These are phyloP conservation scores for Ceriops zippeliana DNA, from an alignment of 345 rosid species.

Conservation along the genomic window DNA sequence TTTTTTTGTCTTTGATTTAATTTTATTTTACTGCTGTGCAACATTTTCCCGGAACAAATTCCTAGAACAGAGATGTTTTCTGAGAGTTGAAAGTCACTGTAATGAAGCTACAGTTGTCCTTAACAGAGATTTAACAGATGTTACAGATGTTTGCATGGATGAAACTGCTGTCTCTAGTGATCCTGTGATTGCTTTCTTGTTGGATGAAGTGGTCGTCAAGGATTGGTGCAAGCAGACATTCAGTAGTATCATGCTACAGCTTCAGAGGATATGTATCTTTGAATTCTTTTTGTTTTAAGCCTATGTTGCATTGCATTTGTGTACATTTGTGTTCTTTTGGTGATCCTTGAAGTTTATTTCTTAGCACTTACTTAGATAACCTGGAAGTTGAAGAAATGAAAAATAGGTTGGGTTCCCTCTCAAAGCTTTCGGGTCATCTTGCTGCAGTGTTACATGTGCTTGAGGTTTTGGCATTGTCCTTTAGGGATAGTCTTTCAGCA, in stretches of 20 bases:
- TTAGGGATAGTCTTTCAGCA: conserved; percentile 67
- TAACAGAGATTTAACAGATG: conserved; percentile 64
- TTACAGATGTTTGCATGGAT: conserved; percentile 94
- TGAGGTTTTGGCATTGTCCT: conserved; percentile 79
- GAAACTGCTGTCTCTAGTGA: conserved; percentile 98
- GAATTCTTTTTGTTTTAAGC: conserved; percentile 12
- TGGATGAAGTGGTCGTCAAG: conserved; percentile 98
- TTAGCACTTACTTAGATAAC: conserved; percentile 56
- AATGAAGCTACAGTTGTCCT: conserved; percentile 22
- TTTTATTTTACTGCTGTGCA: not conserved
- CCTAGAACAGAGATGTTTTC: not conserved
- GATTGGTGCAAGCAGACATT: conserved; percentile 94
- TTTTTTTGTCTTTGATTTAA: not conserved
- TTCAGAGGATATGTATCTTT: conserved; percentile 86
- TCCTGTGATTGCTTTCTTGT: conserved; percentile 86
- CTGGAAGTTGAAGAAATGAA: conserved; percentile 59
- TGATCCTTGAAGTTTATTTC: conserved; percentile 14
- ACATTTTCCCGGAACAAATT: not conserved
- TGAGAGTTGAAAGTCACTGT: no score
- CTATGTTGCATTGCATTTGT: not conserved
- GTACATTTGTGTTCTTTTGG: not conserved
- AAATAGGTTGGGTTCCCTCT: conserved; percentile 46
- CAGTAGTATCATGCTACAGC: conserved; percentile 50
- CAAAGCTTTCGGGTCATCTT: conserved; percentile 53
- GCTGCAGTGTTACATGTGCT: conserved; percentile 67